Percentiles rank a stretch among this genome's conserved stretches.
Evolutionary conservation across 768 basidiomycete species (phyloP).

Genomic region (Suillus luteus): DNA sequence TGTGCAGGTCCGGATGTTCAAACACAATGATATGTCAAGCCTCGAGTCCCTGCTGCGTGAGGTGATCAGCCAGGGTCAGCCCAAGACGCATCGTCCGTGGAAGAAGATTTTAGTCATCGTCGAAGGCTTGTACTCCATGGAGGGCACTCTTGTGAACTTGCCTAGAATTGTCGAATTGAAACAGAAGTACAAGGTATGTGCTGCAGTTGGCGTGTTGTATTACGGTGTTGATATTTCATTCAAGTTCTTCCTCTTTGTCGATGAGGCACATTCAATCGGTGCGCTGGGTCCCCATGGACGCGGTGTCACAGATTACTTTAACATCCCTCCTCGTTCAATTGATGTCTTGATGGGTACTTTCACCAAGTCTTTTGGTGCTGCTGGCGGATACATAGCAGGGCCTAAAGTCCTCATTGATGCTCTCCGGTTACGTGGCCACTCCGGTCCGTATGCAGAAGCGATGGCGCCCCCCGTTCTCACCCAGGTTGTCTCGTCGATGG

Average conservation of each 20-base stretch:
- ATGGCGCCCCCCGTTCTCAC: slow-evolving; percentile 91
- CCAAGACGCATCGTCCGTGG: slow-evolving; percentile 98
- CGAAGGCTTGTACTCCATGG: slow-evolving; percentile 98
- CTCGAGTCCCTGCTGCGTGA: slow-evolving; percentile 84
- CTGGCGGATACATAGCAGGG: slow-evolving; percentile 94
- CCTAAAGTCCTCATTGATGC: slow-evolving; percentile 77
- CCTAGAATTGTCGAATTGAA: slow-evolving; percentile 82
- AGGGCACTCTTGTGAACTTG: slow-evolving; percentile 89
- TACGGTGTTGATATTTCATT: slow-evolving; percentile 22
- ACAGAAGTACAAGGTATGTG: slow-evolving; percentile 85
- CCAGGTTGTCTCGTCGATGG: slow-evolving; percentile 91
- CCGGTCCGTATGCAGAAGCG: slow-evolving; percentile 84
- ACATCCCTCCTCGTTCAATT: slow-evolving; percentile 73
- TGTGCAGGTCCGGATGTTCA: slow-evolving; percentile 85
- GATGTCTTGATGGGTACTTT: slow-evolving; percentile 99
- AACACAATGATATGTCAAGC: slow-evolving; percentile 81
- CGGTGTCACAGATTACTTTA: slow-evolving; percentile 94
- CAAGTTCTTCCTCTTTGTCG: slow-evolving; percentile 94
- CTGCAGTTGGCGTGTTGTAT: slow-evolving; percentile 16
- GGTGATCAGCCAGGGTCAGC: slow-evolving; percentile 95
- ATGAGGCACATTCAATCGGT: slow-evolving; percentile 98
- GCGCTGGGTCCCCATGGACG: slow-evolving; percentile 94
- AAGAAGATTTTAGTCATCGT: slow-evolving; percentile 96
- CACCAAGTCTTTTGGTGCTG: slow-evolving; percentile 92
- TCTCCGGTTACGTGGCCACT: slow-evolving; percentile 79